These are phyloP conservation scores for Rachicladosporium sp. DNA, from an alignment of 2,329 filamentous ascomycete genomes.

Conservation along the genomic window DNA sequence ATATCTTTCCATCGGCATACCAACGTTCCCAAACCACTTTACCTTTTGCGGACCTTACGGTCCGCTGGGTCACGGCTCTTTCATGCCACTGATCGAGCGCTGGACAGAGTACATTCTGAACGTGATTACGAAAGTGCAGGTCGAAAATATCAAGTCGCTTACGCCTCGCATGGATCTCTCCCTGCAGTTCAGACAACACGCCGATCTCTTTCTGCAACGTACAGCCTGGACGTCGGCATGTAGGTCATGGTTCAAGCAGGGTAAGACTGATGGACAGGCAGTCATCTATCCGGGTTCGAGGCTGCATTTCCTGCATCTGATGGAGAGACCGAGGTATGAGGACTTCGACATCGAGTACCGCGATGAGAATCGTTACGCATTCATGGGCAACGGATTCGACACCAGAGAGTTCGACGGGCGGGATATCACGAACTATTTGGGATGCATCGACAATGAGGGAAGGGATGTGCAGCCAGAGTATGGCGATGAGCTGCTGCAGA, in stretches of 20 bases:
- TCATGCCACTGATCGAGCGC: constrained; percentile 30
- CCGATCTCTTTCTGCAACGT: constrained; percentile 28
- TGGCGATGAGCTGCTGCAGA: constrained; percentile 26
- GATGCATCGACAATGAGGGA: constrained; percentile 25
- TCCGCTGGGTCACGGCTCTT: constrained; percentile 28
- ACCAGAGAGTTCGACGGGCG: constrained; percentile 35
- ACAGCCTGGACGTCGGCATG: constrained; percentile 26
- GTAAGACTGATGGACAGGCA: constrained; percentile 24
- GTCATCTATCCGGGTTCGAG: constrained; percentile 29
- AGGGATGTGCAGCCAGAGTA: constrained; percentile 30
- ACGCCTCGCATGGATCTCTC: constrained; percentile 22
- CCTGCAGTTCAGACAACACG: constrained; percentile 27
- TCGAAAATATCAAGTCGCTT: constrained; percentile 31
- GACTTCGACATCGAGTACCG: constrained; percentile 31
- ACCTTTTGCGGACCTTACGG: constrained; percentile 31
- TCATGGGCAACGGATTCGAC: constrained; percentile 34
- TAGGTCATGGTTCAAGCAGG: constrained; percentile 26
- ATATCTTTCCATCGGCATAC: constrained; percentile 31
- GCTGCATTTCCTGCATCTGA: constrained; percentile 27
- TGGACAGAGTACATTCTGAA: constrained; percentile 30
- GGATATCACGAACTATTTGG: constrained; percentile 36
- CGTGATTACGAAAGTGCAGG: constrained; percentile 28
- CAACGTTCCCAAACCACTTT: constrained; percentile 33
- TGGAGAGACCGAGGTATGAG: constrained; percentile 27
- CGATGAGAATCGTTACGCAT: constrained; percentile 29